These are phyloP conservation scores for Chaetomium cochliodes DNA, from an alignment of 495 filamentous ascomycete species.

Conservation along the genomic window DNA sequence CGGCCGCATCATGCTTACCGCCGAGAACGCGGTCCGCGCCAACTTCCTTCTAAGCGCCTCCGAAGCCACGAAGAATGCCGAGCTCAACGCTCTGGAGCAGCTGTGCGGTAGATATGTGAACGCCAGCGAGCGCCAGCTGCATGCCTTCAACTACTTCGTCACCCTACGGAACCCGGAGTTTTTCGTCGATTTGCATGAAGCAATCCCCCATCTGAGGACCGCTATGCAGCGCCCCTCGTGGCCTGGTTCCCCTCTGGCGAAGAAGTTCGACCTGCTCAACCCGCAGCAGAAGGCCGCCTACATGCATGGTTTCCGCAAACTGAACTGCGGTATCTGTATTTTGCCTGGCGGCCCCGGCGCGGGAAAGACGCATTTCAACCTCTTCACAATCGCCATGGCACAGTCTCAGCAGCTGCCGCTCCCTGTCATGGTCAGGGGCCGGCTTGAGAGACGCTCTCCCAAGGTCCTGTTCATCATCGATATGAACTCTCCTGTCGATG, in stretches of 20 bases:
- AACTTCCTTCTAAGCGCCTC: constrained; percentile 8
- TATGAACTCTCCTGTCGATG: constrained; percentile 31
- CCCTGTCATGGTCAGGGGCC: not conserved
- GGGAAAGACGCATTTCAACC: constrained; percentile 31
- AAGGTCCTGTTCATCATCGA: constrained; percentile 34
- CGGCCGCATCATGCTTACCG: not conserved
- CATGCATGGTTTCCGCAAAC: constrained; percentile 5
- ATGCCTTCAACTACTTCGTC: constrained; percentile 13
- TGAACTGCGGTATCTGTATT: constrained; percentile 25
- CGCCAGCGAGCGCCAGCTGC: constrained; percentile 1
- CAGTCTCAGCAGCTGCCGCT: constrained; percentile 8
- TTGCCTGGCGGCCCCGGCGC: constrained; percentile 32
- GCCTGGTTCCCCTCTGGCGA: no score
- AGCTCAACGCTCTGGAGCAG: constrained; percentile 5
- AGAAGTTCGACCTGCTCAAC: no score
- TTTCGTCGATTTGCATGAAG: no score
- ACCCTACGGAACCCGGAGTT: not conserved
- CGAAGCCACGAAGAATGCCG: constrained; percentile 15
- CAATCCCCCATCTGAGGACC: no score
- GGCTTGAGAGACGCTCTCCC: not conserved
- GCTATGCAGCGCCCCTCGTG: no score
- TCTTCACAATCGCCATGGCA: constrained; percentile 23
- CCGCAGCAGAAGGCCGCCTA: no score
- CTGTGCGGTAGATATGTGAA: constrained; percentile 1
- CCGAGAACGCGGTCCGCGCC: not conserved